A percentile compares a stretch with the other conserved stretches of the same genome.
Conservation (phyloP, 2,329 filamentous ascomycete genomes). For the Talaromyces verruculosus region DNA sequence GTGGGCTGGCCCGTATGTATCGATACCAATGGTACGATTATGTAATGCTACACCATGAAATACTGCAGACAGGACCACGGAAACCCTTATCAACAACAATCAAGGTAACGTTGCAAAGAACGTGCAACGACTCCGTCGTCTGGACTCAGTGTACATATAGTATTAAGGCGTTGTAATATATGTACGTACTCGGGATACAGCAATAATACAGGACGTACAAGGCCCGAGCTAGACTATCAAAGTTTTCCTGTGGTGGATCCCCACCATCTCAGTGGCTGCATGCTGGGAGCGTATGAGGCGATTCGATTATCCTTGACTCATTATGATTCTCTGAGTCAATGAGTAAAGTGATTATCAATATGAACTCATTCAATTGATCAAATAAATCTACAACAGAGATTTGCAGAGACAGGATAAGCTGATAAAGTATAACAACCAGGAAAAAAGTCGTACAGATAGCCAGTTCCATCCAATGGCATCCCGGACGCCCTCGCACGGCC, state of each 20-base stretch:
- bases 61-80: neutral
- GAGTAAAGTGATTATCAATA: neutral
- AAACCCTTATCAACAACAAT: neutral
- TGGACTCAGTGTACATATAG: neutral
- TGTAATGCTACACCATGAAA: neutral
- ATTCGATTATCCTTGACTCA: neutral
- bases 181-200: neutral
- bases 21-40: neutral
- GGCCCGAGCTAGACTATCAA: conserved; percentile 5
- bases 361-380: neutral
- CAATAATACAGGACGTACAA: neutral
- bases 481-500: neutral
- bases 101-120: neutral
- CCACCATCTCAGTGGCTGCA: conserved; percentile 5
- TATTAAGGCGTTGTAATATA: neutral
- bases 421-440: neutral
- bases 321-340: neutral
- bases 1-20: conserved; percentile 11
- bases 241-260: conserved; percentile 3
- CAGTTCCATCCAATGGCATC: conserved; percentile 7
- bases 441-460: neutral
- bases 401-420: neutral
- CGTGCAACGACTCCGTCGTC: neutral
- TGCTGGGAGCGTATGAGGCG: neutral
- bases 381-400: neutral